Base-by-base conservation (phyloP, 2,329 filamentous ascomycete species). In the Fusarium sp. region DNA sequence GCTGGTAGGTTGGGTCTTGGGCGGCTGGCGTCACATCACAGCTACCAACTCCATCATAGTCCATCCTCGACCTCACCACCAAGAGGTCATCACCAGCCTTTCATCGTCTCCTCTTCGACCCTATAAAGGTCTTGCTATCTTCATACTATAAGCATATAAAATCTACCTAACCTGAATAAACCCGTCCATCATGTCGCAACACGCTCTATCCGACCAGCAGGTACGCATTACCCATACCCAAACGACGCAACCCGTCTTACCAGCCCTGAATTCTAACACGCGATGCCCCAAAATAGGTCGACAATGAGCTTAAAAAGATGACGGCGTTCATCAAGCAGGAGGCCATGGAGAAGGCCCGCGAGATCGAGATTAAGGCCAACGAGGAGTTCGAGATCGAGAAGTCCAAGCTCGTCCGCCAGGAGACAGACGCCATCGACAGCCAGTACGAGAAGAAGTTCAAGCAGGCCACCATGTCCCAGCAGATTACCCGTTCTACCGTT, bases 281-380 rank as follows among this genome's bases (percentile, higher is more conserved):
- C 59, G 38, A 56, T 25, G 32, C 46, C 27, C 30, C 24, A 46
- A 15, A 49, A 46, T 25, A 98, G 94, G 96, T 99, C 88, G 91
- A 93, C 84, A 91, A 93, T 84, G 96, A 99, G 90, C 93, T 99
- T 84, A 95, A 93, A 88, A 99, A 99, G 90, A 99, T 99, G 96
- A 98, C 96, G 66, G 95, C 95, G 80, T 99, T 99, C 89, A 99
- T 99, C 90, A 93, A 94, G 83, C 96, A 98, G 85, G 96, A 99
- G 86, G 96, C 96, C 64, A 89, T 92, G 79, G 96, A 99, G 82
- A 99, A 99, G 85, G 94, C 94, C 77, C 92, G 92, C 80, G 96
- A 99, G 84, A 98, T 99, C 83, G 90, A 96, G 79, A 92, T 98
- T 85, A 98, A 98, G 85, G 96, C 96, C 82, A 95, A 98, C 86